Evolutionary conservation across 1,284 basidiomycete species (phyloP), one percentile per base, ranked within the genome.

Genomic region (Chondrostereum purpureum): DNA sequence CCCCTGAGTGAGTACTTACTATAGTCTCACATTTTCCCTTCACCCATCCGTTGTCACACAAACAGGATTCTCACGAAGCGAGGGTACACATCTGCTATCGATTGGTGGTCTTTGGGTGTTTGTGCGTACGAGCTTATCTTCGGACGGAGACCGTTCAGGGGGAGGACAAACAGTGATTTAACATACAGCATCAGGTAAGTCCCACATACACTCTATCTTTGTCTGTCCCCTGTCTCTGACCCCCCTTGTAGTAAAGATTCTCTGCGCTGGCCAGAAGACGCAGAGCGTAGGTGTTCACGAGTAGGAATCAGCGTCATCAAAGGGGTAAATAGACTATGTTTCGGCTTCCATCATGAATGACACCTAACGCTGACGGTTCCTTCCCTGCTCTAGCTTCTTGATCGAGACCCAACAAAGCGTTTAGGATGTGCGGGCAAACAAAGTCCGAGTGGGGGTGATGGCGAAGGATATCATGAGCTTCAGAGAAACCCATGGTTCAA

Each of bases 21-120:
- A 8, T 13, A 31, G 2, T 35, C 34, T 16, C 11, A 31, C 23
- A 16, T 48, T 31, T 10, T 22, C 31, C 16, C 17, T 27, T 46
- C 18, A 36, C 21, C 40, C 21, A 23, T 11, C 39, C 41, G 20
- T 18, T 22, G 8, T 47, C 27, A 46, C 37, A 14, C 12, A 21
- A 14, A 36, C 51, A 76, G 71, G 58, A 94, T 97, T 46, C 73
- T 97, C 24, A 66, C 75, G 24, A 88, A 87, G 62, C 78, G 82
- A 47, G 86, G 85, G 20, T 97, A 96, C 63, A 90, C 88, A 1
- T 91, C 84, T 55, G 83, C 85, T 19, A 92, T 96, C 54, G 93
- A 97, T 65, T 96, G 91, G 88, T 97, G 93, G 93, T 94, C 91
- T 14, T 77, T 97, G 1, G 93, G 93, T 20, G 88, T 97, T 44